Evolutionary conservation across 345 rosid species (phyloP).

Genomic region (Gossypium sturtianum): DNA sequence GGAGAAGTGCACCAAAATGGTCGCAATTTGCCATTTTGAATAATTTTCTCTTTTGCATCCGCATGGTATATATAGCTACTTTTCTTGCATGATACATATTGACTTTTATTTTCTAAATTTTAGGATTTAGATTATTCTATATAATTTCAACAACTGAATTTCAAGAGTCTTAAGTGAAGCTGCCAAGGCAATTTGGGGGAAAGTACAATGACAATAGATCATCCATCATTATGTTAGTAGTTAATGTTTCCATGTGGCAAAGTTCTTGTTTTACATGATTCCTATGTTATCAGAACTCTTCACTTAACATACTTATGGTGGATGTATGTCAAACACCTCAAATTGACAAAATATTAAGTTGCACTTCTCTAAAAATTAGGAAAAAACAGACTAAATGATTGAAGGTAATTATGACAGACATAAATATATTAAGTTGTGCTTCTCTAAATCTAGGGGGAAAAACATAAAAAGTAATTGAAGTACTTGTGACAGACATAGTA

Average conservation of each 20-base stretch:
- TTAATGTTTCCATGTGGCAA: not conserved
- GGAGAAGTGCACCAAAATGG: not conserved
- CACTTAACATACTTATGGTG: not conserved
- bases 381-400: not conserved
- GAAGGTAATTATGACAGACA: not conserved
- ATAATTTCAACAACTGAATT: not conserved
- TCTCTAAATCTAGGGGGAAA: not conserved
- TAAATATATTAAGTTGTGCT: not conserved
- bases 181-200: not conserved
- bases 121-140: not conserved
- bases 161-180: not conserved
- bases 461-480: not conserved
- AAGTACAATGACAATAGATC: not conserved
- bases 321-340: not conserved
- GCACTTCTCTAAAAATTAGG: not conserved
- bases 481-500: not conserved
- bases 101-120: not conserved
- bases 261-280: not conserved
- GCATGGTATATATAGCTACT: not conserved
- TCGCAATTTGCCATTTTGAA: not conserved
- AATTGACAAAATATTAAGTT: not conserved
- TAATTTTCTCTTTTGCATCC: not conserved
- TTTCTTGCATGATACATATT: not conserved
- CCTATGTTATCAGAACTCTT: not conserved
- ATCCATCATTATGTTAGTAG: not conserved